These are phyloP conservation scores for Leishmania arabica DNA, from an alignment of 208 protist genomes.

Conservation along the genomic window DNA sequence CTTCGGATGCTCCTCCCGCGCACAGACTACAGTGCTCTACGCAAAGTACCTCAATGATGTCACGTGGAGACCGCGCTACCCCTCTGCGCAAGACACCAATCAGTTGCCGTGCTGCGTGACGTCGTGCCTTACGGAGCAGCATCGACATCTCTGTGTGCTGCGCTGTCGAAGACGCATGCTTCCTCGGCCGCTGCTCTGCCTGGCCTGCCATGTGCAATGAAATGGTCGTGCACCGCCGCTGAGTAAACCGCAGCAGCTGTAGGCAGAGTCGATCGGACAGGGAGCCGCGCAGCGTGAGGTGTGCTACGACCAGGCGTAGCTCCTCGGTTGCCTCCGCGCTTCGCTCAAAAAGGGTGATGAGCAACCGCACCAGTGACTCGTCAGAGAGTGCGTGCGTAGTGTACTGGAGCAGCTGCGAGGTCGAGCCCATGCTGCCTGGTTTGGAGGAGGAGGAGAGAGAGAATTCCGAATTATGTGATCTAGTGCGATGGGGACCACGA, in stretches of 20 bases:
- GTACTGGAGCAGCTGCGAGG: conserved; percentile 21
- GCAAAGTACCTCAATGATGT: conserved; percentile 14
- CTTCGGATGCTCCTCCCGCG: neutral
- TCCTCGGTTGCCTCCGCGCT: conserved; percentile 2
- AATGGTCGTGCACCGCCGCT: neutral
- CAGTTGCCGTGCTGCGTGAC: conserved; percentile 13
- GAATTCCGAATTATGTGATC: neutral
- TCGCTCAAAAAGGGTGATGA: conserved; percentile 14
- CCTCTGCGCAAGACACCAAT: neutral
- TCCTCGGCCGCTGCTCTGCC: neutral
- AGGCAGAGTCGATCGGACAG: conserved; percentile 24
- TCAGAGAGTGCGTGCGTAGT: conserved; percentile 28
- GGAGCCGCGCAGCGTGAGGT: conserved; percentile 17
- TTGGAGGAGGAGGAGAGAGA: neutral
- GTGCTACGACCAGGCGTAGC: conserved; percentile 25
- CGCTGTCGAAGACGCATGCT: neutral
- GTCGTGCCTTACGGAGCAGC: conserved; percentile 13
- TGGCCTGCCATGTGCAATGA: neutral
- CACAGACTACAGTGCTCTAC: conserved; percentile 8
- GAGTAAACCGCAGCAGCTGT: conserved; percentile 21
- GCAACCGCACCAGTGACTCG: conserved; percentile 22
- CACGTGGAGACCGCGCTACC: neutral
- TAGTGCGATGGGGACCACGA: neutral
- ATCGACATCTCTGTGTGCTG: neutral
- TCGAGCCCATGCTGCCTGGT: neutral